Evolutionary conservation across 164 flowering plant genomes (phyloP).

Genomic region (Vitis cinerea): DNA sequence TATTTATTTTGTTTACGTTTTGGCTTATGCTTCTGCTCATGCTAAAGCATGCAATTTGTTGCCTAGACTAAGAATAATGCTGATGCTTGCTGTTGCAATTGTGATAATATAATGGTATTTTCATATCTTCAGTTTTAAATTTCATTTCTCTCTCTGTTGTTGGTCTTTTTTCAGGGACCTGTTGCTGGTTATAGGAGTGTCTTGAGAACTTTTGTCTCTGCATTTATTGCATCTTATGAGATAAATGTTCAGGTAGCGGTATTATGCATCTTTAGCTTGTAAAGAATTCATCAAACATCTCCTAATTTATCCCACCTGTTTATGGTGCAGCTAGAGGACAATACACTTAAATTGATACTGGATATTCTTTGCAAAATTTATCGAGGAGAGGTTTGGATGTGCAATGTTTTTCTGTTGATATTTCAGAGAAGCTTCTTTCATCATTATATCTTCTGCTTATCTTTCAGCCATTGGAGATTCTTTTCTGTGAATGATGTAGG

Average conservation of each 20-base stretch:
- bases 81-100: not conserved
- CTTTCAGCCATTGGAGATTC: constrained; percentile 7
- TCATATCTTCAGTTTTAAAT: not conserved
- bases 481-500: constrained; percentile 48
- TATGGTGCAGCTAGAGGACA: constrained; percentile 69
- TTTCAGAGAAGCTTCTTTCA: not conserved
- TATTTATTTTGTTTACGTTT: not conserved
- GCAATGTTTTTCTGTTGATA: not conserved
- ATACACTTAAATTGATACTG: constrained; percentile 55
- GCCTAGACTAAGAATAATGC: not conserved
- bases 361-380: constrained; percentile 79
- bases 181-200: constrained; percentile 86
- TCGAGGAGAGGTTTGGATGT: constrained; percentile 76
- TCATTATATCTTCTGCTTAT: not conserved
- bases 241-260: constrained; percentile 73
- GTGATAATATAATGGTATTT: not conserved
- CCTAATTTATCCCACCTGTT: constrained; percentile 14
- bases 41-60: not conserved
- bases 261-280: constrained; percentile 1
- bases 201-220: constrained; percentile 82
- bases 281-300: not conserved
- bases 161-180: constrained; percentile 55
- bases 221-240: constrained; percentile 93
- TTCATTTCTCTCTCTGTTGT: not conserved
- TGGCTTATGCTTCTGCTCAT: not conserved